A percentile compares a stretch with the other conserved stretches of the same genome.
These are phyloP conservation scores for Septoria linicola DNA, from an alignment of 2,329 filamentous ascomycete genomes.

Conservation along the genomic window DNA sequence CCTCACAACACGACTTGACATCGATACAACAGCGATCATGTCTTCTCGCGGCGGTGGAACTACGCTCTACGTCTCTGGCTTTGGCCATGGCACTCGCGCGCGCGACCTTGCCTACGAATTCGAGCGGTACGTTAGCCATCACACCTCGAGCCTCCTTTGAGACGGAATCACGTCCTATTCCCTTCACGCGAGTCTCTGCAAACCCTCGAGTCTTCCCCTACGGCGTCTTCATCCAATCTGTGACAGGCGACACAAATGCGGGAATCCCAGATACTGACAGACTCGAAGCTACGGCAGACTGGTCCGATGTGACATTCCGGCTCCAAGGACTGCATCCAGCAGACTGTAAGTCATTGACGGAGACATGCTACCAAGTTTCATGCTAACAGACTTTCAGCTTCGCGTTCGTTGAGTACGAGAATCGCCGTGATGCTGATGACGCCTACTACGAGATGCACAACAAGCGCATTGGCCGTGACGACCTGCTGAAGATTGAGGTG, in stretches of 20 bases:
- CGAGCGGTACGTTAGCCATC: slow-evolving; percentile 86
- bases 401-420: slow-evolving; percentile 98
- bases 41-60: slow-evolving; percentile 87
- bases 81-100: slow-evolving; percentile 96
- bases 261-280: slow-evolving; percentile 41
- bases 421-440: slow-evolving; percentile 95
- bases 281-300: slow-evolving; percentile 84
- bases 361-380: slow-evolving; percentile 14
- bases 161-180: not conserved
- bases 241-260: no score
- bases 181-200: not conserved
- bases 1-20: slow-evolving; percentile 5
- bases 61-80: slow-evolving; percentile 97
- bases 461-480: slow-evolving; percentile 94
- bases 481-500: slow-evolving; percentile 97
- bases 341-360: slow-evolving; percentile 72
- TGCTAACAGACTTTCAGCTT: slow-evolving; percentile 62
- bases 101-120: slow-evolving; percentile 99
- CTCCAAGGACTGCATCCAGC: slow-evolving; percentile 87
- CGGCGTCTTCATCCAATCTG: no score
- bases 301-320: slow-evolving; percentile 97
- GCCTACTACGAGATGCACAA: slow-evolving; percentile 99
- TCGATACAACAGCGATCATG: slow-evolving; percentile 54
- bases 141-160: not conserved
- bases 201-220: slow-evolving; percentile 15